Evolutionary conservation across 2,329 filamentous ascomycete genomes (phyloP).

Genomic region (Macrophomina tecta): DNA sequence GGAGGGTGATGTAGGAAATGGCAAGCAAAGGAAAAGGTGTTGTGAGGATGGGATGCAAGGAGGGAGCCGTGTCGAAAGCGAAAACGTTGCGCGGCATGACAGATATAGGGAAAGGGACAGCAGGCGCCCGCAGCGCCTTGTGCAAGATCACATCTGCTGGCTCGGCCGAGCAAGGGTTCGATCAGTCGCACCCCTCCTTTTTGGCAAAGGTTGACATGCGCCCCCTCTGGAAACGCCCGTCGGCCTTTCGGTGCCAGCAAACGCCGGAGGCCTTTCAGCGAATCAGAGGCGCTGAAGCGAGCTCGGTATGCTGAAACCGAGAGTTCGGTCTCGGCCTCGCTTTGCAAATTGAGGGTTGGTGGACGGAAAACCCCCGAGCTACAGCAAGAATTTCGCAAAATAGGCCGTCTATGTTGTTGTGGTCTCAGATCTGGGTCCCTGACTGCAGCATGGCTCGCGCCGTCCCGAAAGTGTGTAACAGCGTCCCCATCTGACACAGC

Average conservation of each 20-base stretch:
- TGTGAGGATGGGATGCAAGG: background rate
- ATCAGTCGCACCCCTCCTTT: slow-evolving; percentile 5
- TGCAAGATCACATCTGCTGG: background rate
- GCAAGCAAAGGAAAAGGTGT: background rate
- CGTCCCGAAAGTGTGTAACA: background rate
- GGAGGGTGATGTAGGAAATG: background rate
- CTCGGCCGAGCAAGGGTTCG: slow-evolving; percentile 17
- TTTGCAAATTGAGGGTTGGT: background rate
- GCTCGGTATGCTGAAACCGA: background rate
- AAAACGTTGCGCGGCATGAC: background rate
- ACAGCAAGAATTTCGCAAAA: background rate
- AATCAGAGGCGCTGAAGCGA: background rate
- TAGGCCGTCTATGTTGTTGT: background rate
- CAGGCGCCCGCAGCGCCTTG: slow-evolving; percentile 12
- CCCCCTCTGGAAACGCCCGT: slow-evolving; percentile 10
- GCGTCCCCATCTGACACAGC: background rate
- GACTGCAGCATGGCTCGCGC: background rate
- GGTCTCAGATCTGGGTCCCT: background rate
- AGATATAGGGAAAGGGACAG: background rate
- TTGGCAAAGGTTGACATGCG: background rate
- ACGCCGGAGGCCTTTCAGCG: background rate
- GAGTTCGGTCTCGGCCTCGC: slow-evolving; percentile 16
- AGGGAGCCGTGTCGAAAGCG: background rate
- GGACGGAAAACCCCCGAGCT: background rate
- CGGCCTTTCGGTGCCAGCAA: slow-evolving; percentile 3